Evolutionary conservation across 1,284 basidiomycete genomes (phyloP).

Genomic region (Phellinidium pouzarii): DNA sequence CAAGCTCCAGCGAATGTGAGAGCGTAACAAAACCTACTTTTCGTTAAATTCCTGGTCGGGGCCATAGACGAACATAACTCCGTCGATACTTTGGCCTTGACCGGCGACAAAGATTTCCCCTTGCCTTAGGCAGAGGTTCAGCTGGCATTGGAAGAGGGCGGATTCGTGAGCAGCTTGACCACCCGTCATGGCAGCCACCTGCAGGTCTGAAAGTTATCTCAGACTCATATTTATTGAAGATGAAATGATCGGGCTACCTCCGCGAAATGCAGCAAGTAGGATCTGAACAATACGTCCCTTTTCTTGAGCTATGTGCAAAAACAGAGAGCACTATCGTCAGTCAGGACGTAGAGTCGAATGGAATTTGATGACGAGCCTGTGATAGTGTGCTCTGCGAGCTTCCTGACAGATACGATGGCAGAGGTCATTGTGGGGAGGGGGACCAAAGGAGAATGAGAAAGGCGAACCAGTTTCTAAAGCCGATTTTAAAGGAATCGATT

Average conservation of each 20-base stretch:
- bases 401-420: slow-evolving; percentile 7
- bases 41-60: slow-evolving; percentile 14
- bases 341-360: background rate
- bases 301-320: slow-evolving; percentile 10
- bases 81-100: slow-evolving; percentile 8
- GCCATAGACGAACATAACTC: slow-evolving; percentile 12
- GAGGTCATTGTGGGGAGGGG: slow-evolving; percentile 9
- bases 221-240: background rate
- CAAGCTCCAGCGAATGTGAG: no score
- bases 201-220: slow-evolving; percentile 2
- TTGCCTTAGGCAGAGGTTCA: slow-evolving; percentile 12
- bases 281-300: slow-evolving; percentile 10
- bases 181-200: slow-evolving; percentile 17
- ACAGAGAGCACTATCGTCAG: background rate
- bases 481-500: slow-evolving; percentile 7
- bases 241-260: slow-evolving; percentile 5
- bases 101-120: slow-evolving; percentile 17
- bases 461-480: background rate
- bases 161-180: slow-evolving; percentile 10
- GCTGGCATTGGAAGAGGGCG: slow-evolving; percentile 16
- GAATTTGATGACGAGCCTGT: slow-evolving; percentile 3
- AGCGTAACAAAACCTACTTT: slow-evolving; percentile 4
- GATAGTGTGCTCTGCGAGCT: slow-evolving; percentile 2
- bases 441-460: background rate
- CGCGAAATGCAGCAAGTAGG: slow-evolving; percentile 10